Evolutionary conservation across 164 flowering plant species (phyloP).

Genomic region (Aristolochia californica): DNA sequence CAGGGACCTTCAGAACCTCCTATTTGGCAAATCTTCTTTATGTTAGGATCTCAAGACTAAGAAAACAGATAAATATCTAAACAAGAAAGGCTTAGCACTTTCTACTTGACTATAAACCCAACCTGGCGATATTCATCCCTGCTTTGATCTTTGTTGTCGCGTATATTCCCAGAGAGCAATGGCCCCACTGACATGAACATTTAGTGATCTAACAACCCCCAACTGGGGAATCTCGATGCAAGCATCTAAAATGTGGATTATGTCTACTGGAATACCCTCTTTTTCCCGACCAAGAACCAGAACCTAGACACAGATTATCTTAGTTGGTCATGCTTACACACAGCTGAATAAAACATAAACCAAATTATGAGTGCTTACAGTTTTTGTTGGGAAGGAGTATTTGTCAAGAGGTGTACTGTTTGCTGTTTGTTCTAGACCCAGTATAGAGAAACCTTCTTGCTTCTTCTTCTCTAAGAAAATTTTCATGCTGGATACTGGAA

Average conservation of each 20-base stretch:
- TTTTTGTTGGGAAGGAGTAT: slow-evolving; percentile 56
- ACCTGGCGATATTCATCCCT: neutral
- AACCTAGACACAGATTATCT: slow-evolving; percentile 35
- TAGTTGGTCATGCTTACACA: neutral
- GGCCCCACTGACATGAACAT: slow-evolving; percentile 98
- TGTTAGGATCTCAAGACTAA: too few relatives aligned
- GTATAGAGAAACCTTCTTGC: slow-evolving; percentile 67
- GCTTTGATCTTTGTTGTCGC: slow-evolving; percentile 56
- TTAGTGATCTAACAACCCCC: slow-evolving; percentile 91
- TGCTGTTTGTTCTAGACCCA: slow-evolving; percentile 98
- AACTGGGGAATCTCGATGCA: slow-evolving; percentile 95
- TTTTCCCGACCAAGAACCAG: slow-evolving; percentile 95
- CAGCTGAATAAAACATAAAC: neutral
- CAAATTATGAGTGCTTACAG: slow-evolving; percentile 26
- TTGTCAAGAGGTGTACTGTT: slow-evolving; percentile 74
- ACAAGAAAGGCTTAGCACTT: too few relatives aligned
- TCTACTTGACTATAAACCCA: neutral
- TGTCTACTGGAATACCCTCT: slow-evolving; percentile 95
- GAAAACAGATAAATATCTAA: too few relatives aligned
- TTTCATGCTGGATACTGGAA: slow-evolving; percentile 64
- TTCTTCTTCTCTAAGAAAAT: slow-evolving; percentile 72
- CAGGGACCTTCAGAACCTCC: too few relatives aligned
- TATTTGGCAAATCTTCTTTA: too few relatives aligned
- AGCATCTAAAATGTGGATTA: slow-evolving; percentile 82
- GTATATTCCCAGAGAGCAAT: slow-evolving; percentile 98